Evolutionary conservation across 2,329 filamentous ascomycete species (phyloP), one percentile per base, ranked within the genome.

Genomic region (Alternaria sp.): DNA sequence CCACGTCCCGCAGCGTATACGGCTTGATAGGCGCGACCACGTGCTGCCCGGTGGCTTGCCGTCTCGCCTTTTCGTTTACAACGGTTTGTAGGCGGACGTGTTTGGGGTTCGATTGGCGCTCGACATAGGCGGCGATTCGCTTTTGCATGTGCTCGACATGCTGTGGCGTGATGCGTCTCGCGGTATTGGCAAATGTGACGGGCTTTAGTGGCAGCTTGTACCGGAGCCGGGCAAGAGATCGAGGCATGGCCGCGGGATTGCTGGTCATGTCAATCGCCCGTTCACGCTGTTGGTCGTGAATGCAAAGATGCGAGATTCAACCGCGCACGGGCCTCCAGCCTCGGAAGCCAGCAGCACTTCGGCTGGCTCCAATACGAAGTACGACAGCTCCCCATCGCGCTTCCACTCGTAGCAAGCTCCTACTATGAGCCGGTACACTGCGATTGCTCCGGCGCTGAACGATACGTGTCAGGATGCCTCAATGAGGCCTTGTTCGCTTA

Each of bases 1-100:
- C 63, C 54, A 82, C 66, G 54, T 80, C 78, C 53, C 80, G 78
- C 60, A 83, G 72, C 29, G 82, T 72, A 53, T 62, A 67, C 13
- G 71, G 69, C 61, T 69, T 72, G 50, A 51, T 54, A 14, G 67
- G 59, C 9, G 64, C 44, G 5, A 61, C 57, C 1, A 58, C 42
- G 21, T 61, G 40, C 56, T 65, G 51, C 8, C 61, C 66, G 2
- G 68, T 67, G 4, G 68, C 29, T 36, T 64, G 64, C 8, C 58
- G 61, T 41, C 68, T 71, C 17, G 70, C 68, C 48, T 62, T 68
- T 26, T 61, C 58, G 51, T 72, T 70, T 9, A 71, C 67, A 26
- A 73, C 66, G 11, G 63, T 59, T 44, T 71, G 68, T 4, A 74
- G 48, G 29, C 55, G 60, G 45, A 72, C 56, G 40, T 67, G 55